phyloP scores from a whole-genome alignment of 2,329 filamentous ascomycete genomes.

The Diaporthe sp. region DNA sequence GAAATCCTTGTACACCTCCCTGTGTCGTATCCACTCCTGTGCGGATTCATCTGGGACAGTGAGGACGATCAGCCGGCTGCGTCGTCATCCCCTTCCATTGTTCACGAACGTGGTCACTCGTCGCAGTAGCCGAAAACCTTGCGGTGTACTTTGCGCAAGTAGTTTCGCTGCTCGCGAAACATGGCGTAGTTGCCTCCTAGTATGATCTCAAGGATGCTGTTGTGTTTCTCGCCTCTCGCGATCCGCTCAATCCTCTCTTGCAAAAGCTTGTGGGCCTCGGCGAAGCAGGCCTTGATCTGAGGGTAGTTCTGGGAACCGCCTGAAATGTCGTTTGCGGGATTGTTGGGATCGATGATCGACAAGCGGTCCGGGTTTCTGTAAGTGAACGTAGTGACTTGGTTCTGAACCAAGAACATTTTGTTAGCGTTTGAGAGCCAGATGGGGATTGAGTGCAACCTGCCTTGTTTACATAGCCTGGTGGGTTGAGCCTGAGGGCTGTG shows the following conservation, averaged over 20 bases:
- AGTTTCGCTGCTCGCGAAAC: constrained; percentile 78
- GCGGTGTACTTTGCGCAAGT: constrained; percentile 68
- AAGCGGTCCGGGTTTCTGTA: constrained; percentile 78
- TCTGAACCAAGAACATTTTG: constrained; percentile 50
- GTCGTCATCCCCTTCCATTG: not conserved
- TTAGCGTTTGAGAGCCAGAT: constrained; percentile 10
- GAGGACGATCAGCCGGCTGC: not conserved
- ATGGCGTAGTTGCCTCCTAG: constrained; percentile 84
- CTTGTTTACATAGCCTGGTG: constrained; percentile 84
- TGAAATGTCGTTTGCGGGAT: constrained; percentile 87
- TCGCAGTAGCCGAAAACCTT: constrained; percentile 53
- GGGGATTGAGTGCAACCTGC: constrained; percentile 58
- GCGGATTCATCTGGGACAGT: not conserved
- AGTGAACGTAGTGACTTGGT: constrained; percentile 59
- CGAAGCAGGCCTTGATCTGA: constrained; percentile 79
- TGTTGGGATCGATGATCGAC: constrained; percentile 94
- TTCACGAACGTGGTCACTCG: constrained; percentile 43
- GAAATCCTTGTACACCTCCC: not conserved
- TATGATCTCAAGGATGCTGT: constrained; percentile 79
- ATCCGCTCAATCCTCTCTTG: constrained; percentile 70
- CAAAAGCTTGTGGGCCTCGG: constrained; percentile 71
- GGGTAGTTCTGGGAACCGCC: constrained; percentile 83
- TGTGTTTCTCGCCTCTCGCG: constrained; percentile 41
- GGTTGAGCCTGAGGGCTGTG: constrained; percentile 82
- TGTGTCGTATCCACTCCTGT: not conserved